Conservation (phyloP, 768 basidiomycete genomes). For the Termitomyces titanicus region DNA sequence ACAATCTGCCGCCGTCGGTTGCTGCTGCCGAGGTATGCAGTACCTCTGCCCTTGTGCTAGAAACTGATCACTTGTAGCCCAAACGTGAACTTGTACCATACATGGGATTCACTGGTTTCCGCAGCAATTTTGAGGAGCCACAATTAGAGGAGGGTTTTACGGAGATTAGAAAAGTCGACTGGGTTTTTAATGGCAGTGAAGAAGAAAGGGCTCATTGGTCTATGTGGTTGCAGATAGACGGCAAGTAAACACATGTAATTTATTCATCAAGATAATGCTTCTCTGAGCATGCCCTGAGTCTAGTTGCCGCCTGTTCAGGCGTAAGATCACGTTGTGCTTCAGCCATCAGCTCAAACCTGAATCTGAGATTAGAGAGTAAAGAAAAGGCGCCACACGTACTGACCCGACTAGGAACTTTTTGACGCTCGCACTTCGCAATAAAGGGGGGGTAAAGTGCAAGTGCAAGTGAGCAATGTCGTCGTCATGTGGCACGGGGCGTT, state of each 20-base stretch:
- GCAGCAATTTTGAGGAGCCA: conserved; percentile 66
- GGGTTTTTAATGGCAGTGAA: conserved; percentile 73
- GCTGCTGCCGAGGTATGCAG: conserved; percentile 35
- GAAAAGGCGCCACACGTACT: conserved; percentile 19
- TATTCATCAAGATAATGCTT: conserved; percentile 52
- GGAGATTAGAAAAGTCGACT: conserved; percentile 75
- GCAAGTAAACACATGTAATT: conserved; percentile 40
- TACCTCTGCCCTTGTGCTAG: background rate
- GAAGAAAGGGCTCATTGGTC: conserved; percentile 72
- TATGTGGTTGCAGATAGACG: conserved; percentile 83
- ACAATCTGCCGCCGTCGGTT: conserved; percentile 47
- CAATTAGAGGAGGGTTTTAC: conserved; percentile 64
- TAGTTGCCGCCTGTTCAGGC: conserved; percentile 78
- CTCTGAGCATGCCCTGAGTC: conserved; percentile 50
- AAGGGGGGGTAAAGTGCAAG: conserved; percentile 82
- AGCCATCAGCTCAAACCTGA: conserved; percentile 85
- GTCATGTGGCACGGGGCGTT: conserved; percentile 46
- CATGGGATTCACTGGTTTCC: conserved; percentile 54
- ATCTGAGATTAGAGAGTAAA: background rate
- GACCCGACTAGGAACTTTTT: conserved; percentile 90
- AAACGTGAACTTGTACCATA: conserved; percentile 56
- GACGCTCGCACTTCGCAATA: conserved; percentile 77
- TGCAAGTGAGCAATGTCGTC: conserved; percentile 75
- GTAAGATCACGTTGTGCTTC: conserved; percentile 90
- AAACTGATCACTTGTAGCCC: conserved; percentile 25